A percentile compares a stretch with the other conserved stretches of the same genome.
Conservation (phyloP, 768 basidiomycete species). For the Ramaria rubella region DNA sequence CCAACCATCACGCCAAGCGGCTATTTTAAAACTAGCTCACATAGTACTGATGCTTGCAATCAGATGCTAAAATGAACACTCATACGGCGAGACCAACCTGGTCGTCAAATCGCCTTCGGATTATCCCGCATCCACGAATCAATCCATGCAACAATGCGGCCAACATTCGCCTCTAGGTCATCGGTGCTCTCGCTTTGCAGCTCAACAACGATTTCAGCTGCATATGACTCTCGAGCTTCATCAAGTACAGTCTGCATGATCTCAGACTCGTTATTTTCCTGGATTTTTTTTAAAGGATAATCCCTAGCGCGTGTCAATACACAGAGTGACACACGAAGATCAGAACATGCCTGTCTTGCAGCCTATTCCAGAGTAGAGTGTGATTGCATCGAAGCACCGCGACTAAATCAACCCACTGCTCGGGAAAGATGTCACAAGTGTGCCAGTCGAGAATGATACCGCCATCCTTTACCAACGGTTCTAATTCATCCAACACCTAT, state of each 20-base stretch:
- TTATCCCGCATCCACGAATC: constrained; percentile 49
- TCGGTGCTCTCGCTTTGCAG: constrained; percentile 68
- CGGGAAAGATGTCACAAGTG: constrained; percentile 88
- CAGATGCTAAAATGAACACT: too few relatives aligned
- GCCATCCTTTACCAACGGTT: constrained; percentile 59
- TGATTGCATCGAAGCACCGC: constrained; percentile 90
- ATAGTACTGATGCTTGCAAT: too few relatives aligned
- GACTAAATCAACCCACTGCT: constrained; percentile 94
- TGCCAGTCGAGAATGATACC: constrained; percentile 93
- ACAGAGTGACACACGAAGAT: neutral
- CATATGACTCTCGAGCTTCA: constrained; percentile 84
- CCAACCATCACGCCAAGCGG: too few relatives aligned
- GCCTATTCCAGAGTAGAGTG: constrained; percentile 76
- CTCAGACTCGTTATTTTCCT: constrained; percentile 98
- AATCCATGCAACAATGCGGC: constrained; percentile 85
- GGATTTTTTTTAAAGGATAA: constrained; percentile 88
- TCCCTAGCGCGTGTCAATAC: constrained; percentile 39
- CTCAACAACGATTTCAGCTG: constrained; percentile 80
- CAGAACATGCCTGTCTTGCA: constrained; percentile 72
- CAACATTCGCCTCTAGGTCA: constrained; percentile 84
- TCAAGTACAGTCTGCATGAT: constrained; percentile 91
- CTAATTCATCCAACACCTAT: constrained; percentile 85
- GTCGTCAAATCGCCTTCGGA: constrained; percentile 1
- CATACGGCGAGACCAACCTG: neutral
- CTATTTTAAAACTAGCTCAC: too few relatives aligned